Percentiles rank a stretch among this genome's conserved stretches.
Conservation (phyloP, 768 basidiomycete genomes). For the Thelephora aurantiotincta region DNA sequence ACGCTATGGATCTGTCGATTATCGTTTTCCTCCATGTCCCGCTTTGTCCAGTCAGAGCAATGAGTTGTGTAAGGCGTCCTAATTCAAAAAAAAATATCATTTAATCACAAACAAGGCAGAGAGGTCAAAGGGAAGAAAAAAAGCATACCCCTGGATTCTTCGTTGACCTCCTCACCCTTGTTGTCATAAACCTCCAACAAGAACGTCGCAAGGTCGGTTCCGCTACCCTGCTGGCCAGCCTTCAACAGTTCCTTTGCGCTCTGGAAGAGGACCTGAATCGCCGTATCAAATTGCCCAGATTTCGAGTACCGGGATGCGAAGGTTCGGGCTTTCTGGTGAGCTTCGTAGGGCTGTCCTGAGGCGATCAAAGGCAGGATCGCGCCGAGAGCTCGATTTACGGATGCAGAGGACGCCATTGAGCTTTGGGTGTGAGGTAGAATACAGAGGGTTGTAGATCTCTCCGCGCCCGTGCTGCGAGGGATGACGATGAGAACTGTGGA, state of each 20-base stretch:
- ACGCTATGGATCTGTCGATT: constrained; percentile 77
- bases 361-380: constrained; percentile 65
- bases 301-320: constrained; percentile 83
- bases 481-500: too few species aligned
- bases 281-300: constrained; percentile 67
- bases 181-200: constrained; percentile 75
- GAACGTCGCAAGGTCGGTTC: constrained; percentile 71
- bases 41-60: constrained; percentile 66
- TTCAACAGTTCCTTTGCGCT: constrained; percentile 81
- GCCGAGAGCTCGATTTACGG: constrained; percentile 54
- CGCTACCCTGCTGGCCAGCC: constrained; percentile 77
- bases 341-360: constrained; percentile 69
- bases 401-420: constrained; percentile 13
- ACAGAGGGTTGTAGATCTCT: neutral
- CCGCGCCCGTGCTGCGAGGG: too few species aligned
- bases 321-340: constrained; percentile 93
- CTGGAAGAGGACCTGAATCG: constrained; percentile 89
- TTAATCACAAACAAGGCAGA: neutral
- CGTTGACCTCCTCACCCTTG: constrained; percentile 56
- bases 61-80: constrained; percentile 86
- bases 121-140: neutral
- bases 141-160: constrained; percentile 65
- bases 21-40: constrained; percentile 88
- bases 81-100: neutral
- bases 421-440: neutral